Percentiles rank a stretch among this genome's conserved stretches.
These are phyloP conservation scores for Cladophialophora bantiana DNA, from an alignment of 2,329 filamentous ascomycete genomes.

Conservation along the genomic window DNA sequence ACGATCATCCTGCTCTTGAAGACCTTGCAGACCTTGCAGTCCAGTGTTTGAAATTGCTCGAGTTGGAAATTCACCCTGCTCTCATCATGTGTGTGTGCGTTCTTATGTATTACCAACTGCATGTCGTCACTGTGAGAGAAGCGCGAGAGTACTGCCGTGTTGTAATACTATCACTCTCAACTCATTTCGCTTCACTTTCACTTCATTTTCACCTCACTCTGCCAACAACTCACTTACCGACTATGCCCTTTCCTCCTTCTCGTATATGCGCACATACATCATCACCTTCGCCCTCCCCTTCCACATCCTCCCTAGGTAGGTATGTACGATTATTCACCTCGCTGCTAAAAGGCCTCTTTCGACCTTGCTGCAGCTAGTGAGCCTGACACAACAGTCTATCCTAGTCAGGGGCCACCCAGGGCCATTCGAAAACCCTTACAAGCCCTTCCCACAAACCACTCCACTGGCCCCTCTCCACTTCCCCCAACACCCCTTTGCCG, in stretches of 20 bases:
- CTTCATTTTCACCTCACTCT: neutral
- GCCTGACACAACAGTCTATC: neutral
- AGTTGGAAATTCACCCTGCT: no score
- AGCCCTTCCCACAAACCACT: neutral
- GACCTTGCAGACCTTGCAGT: neutral
- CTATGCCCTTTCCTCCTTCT: neutral
- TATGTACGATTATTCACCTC: neutral
- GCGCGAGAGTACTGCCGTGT: no score
- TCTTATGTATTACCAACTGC: no score
- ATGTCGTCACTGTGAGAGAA: no score
- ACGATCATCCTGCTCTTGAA: conserved; percentile 10
- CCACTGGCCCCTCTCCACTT: neutral
- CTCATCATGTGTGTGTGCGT: no score
- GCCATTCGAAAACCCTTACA: neutral
- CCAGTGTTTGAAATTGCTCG: no score
- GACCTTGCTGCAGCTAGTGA: neutral
- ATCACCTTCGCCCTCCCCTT: neutral
- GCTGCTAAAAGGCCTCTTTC: neutral
- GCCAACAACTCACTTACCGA: neutral
- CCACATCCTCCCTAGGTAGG: neutral
- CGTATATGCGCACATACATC: neutral
- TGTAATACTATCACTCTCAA: neutral
- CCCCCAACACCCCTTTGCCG: neutral
- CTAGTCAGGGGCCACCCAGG: conserved; percentile 6
- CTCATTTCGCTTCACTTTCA: neutral